Conservation (phyloP, 2,329 filamentous ascomycete species). For the Fusarium tricinctum region DNA sequence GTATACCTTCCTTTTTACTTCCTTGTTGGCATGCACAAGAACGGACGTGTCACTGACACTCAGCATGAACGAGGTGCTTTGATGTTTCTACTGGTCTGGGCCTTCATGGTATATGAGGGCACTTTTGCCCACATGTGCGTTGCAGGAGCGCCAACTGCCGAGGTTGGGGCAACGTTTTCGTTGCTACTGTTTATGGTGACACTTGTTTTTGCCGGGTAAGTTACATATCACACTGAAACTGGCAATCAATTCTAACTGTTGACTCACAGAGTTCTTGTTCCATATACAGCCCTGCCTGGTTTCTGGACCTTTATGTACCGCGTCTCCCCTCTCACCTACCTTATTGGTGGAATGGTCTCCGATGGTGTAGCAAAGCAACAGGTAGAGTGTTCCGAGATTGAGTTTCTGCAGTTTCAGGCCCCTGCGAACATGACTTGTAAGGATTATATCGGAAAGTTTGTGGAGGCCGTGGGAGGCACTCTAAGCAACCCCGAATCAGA, state of each 20-base stretch:
- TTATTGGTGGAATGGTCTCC: conserved; percentile 72
- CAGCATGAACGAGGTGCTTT: conserved; percentile 63
- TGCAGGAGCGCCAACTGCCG: conserved; percentile 68
- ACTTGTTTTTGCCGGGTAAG: conserved; percentile 44
- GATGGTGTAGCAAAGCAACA: conserved; percentile 22
- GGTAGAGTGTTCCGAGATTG: conserved; percentile 63
- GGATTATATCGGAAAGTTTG: conserved; percentile 62
- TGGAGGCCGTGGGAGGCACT: conserved; percentile 60
- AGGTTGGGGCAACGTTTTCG: conserved; percentile 49
- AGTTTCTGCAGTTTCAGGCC: conserved; percentile 73
- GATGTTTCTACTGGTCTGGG: conserved; percentile 74
- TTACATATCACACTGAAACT: conserved; percentile 66
- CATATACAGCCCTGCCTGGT: conserved; percentile 66
- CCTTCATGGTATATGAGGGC: conserved; percentile 74
- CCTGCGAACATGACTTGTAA: conserved; percentile 66
- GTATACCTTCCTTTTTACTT: conserved; percentile 62
- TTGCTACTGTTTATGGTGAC: conserved; percentile 56
- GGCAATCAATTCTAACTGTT: conserved; percentile 66
- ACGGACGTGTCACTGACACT: conserved; percentile 72
- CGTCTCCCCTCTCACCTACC: conserved; percentile 73
- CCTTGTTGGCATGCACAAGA: conserved; percentile 76
- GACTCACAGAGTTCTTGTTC: conserved; percentile 73
- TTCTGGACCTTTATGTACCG: conserved; percentile 83
- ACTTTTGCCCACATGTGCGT: conserved; percentile 76
- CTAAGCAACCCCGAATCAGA: conserved; percentile 56